A percentile compares a stretch with the other conserved stretches of the same genome.
phyloP scores from a whole-genome alignment of 169 alveolate genomes.

The Plasmodium vivax region DNA sequence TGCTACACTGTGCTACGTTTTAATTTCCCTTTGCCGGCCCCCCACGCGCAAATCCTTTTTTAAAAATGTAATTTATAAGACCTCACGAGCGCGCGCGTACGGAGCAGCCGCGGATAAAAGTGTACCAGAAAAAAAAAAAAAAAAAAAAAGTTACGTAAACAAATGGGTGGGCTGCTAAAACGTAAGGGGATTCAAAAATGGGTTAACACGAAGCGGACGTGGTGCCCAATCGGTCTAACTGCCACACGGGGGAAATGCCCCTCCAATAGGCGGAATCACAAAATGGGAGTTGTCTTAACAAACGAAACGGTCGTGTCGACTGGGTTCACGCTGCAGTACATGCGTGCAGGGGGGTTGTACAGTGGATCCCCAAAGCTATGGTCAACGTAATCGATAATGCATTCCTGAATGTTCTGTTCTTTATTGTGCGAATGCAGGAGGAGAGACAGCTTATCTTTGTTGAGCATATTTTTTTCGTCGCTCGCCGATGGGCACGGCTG shows the following conservation, averaged over 20 bases:
- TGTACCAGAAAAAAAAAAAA: background rate
- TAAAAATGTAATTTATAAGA: background rate
- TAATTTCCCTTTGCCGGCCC: background rate
- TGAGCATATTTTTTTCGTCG: conserved; percentile 24
- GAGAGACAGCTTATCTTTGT: conserved; percentile 48
- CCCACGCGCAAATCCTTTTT: background rate
- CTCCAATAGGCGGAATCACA: background rate
- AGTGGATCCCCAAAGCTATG: conserved; percentile 7
- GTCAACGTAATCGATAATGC: conserved; percentile 59
- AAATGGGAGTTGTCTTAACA: conserved; percentile 29
- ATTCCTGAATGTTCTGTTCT: conserved; percentile 61
- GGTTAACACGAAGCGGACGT: background rate
- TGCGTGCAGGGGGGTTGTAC: conserved; percentile 42
- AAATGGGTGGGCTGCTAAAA: background rate
- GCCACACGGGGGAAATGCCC: background rate
- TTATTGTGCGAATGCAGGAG: conserved; percentile 42
- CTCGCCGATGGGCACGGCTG: background rate
- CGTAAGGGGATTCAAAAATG: background rate
- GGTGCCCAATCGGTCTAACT: background rate
- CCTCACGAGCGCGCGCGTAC: background rate
- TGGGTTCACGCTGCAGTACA: conserved; percentile 46
- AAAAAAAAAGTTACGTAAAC: conserved; percentile 8
- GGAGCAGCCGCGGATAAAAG: background rate
- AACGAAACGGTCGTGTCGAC: conserved; percentile 62
- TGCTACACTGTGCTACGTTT: background rate